Conservation (phyloP, 1,284 basidiomycete genomes). For the Cutaneotrichosporon sp. region DNA sequence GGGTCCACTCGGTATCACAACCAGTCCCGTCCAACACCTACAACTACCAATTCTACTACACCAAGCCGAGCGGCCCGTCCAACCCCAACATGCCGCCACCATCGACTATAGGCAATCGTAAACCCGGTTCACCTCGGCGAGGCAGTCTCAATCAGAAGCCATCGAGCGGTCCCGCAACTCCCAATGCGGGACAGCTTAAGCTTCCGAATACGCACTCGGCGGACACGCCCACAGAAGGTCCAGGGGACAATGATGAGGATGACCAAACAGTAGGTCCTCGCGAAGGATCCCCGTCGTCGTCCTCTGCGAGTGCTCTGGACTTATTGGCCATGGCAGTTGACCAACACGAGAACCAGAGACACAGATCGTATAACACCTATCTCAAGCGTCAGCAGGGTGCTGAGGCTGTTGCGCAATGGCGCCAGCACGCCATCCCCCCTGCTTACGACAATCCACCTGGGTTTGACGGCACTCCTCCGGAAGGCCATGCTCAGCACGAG, state of each 20-base stretch:
- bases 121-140: constrained; percentile 23
- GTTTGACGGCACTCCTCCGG: constrained; percentile 26
- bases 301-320: constrained; percentile 44
- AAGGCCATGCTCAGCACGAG: constrained; percentile 12
- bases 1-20: constrained; percentile 33
- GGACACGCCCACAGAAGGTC: constrained; percentile 24
- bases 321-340: constrained; percentile 40
- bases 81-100: constrained; percentile 39
- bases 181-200: constrained; percentile 1
- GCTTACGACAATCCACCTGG: constrained; percentile 24
- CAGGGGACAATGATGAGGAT: constrained; percentile 46
- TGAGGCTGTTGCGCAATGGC: constrained; percentile 50
- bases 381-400: constrained; percentile 47
- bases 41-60: constrained; percentile 15
- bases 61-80: constrained; percentile 6
- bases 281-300: constrained; percentile 42
- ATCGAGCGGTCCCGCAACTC: constrained; percentile 7
- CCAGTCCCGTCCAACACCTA: constrained; percentile 9
- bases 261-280: constrained; percentile 44
- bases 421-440: constrained; percentile 39
- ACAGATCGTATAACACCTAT: constrained; percentile 23
- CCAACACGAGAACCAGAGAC: constrained; percentile 23
- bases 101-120: constrained; percentile 19
- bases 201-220: neutral
- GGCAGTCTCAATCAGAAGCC: neutral